A percentile compares a stretch with the other conserved stretches of the same genome.
phyloP scores from a whole-genome alignment of 768 basidiomycete genomes.

The Termitomyces titanicus region DNA sequence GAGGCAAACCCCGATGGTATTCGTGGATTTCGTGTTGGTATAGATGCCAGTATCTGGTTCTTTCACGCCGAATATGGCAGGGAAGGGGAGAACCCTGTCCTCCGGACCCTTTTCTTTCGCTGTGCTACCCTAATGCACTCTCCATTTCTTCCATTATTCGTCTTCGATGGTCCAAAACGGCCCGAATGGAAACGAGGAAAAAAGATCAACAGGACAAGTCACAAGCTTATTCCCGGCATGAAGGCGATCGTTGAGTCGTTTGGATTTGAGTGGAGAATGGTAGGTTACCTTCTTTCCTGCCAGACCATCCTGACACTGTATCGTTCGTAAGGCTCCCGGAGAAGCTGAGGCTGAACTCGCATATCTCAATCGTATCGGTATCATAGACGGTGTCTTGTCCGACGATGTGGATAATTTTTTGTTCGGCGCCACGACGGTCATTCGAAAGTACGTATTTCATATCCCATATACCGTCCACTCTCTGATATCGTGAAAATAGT shows the following conservation, averaged over 20 bases:
- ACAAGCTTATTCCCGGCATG: conserved; percentile 73
- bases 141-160: conserved; percentile 85
- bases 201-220: conserved; percentile 54
- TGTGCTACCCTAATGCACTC: conserved; percentile 73
- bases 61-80: conserved; percentile 72
- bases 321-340: conserved; percentile 68
- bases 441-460: conserved; percentile 66
- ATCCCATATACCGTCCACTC: neutral
- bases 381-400: conserved; percentile 85
- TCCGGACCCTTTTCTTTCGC: conserved; percentile 81
- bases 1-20: conserved; percentile 56
- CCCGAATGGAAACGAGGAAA: conserved; percentile 81
- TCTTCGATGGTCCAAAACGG: conserved; percentile 87
- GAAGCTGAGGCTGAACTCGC: conserved; percentile 96
- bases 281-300: conserved; percentile 25
- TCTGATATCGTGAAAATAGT: conserved; percentile 31
- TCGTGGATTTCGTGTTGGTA: conserved; percentile 79
- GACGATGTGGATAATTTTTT: conserved; percentile 94
- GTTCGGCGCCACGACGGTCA: conserved; percentile 80
- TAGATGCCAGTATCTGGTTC: conserved; percentile 87
- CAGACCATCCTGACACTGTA: conserved; percentile 22
- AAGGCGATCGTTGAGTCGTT: conserved; percentile 76
- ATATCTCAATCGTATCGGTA: conserved; percentile 73
- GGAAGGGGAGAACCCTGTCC: conserved; percentile 85
- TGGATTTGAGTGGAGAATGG: conserved; percentile 75